Evolutionary conservation across 2,329 filamentous ascomycete species (phyloP), one percentile per base, ranked within the genome.

Genomic region (Cryphonectria nitschkei): DNA sequence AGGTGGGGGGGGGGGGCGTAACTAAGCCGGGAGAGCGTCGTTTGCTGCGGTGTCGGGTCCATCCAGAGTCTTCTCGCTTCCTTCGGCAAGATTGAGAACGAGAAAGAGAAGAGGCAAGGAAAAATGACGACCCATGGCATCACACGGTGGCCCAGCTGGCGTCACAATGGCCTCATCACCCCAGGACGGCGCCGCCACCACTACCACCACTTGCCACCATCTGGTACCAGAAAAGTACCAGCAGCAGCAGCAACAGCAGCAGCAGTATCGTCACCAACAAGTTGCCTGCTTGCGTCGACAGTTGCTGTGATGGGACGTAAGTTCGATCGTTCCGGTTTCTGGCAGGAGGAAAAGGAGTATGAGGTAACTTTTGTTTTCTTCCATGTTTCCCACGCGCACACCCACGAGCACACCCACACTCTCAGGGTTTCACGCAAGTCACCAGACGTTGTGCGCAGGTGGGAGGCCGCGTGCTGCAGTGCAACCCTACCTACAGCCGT

Each of bases 401-500:
- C 46, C 46, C 46, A 46, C 43, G 19, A 16, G 7, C 14, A 43
- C 41, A 14, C 50, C 3, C n/a, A 4, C n/a, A 4, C 50, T 26
- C 11, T 29, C n/a, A 32, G 26, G 26, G 5, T 32, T 16, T 32
- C 54, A 61, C 46, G 22, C 46, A 37, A 61, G 58, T 61, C 58
- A 61, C 34, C 32, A 61, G 58, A 61, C 34, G 19, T 39, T 32
- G 58, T 58, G 26, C 54, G 54, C 54, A 29, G 13, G 29, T 29
- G 54, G 14, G 26, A 32, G 54, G 32, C 58, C 16, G 58, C 58
- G 58, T 61, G 34, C 58, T 61, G 58, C 58, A 61, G 58, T 61
- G 58, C 58, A n/a, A 61, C 58, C 58, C 58, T 61, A 61, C 58
- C 58, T 39, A 26, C 56, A 46, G 43, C 43, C 43, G 32, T 37